Conservation (phyloP, 2,329 filamentous ascomycete species). For the Botrytis fragariae region DNA sequence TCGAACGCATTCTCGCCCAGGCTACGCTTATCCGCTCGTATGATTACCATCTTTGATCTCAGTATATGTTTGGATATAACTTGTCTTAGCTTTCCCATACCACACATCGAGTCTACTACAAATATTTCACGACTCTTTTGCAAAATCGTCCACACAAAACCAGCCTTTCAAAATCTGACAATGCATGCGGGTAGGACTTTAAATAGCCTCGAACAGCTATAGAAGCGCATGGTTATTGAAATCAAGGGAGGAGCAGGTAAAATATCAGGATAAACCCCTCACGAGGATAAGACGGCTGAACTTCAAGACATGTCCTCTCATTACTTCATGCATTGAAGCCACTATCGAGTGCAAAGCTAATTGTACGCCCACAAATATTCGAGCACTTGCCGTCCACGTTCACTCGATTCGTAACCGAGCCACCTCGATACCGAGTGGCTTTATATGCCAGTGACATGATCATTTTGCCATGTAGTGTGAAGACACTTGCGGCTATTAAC, state of each 20-base stretch:
- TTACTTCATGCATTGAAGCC: constrained; percentile 49
- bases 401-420: constrained; percentile 46
- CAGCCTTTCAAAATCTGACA: neutral
- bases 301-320: constrained; percentile 49
- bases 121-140: neutral
- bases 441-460: constrained; percentile 49
- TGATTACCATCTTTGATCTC: neutral
- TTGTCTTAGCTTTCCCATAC: neutral
- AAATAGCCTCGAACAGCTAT: neutral
- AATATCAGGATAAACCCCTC: constrained; percentile 45
- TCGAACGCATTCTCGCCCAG: neutral
- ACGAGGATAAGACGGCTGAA: constrained; percentile 43
- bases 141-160: neutral
- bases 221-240: too few relatives aligned
- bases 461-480: constrained; percentile 49
- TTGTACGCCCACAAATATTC: constrained; percentile 40
- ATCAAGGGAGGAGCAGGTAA: neutral
- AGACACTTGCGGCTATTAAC: constrained; percentile 46
- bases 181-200: neutral
- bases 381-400: constrained; percentile 41
- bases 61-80: too few relatives aligned
- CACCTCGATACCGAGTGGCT: constrained; percentile 45
- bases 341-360: constrained; percentile 50
- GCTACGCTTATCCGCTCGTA: neutral
- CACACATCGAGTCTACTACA: neutral